phyloP scores from a whole-genome alignment of 352 stramenopile species.

The Globisporangium apiculatum region DNA sequence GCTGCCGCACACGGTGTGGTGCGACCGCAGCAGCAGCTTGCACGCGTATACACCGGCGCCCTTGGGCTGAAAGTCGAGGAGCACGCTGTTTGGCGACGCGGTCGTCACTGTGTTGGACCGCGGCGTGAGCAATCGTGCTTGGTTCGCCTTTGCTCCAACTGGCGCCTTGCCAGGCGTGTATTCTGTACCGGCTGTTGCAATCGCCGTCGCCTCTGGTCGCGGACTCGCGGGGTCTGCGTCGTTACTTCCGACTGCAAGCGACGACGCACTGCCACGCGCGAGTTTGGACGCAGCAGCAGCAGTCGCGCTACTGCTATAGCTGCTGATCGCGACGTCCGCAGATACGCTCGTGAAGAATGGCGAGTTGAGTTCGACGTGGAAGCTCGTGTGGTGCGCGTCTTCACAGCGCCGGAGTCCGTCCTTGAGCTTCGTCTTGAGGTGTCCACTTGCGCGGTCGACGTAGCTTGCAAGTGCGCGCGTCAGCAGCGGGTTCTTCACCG shows the following conservation, averaged over 20 bases:
- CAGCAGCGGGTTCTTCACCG: slow-evolving; percentile 73
- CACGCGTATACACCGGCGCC: slow-evolving; percentile 60
- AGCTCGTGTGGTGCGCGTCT: slow-evolving; percentile 55
- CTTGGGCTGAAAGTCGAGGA: slow-evolving; percentile 74
- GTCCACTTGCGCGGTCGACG: slow-evolving; percentile 57
- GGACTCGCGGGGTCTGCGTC: background rate
- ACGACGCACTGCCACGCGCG: slow-evolving; percentile 3
- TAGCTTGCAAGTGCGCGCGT: slow-evolving; percentile 59
- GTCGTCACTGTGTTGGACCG: slow-evolving; percentile 20
- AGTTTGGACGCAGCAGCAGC: slow-evolving; percentile 4
- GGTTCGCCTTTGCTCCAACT: slow-evolving; percentile 22
- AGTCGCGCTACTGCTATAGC: slow-evolving; percentile 6
- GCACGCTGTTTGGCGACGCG: slow-evolving; percentile 34
- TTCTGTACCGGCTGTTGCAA: background rate
- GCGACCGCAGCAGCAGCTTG: slow-evolving; percentile 57
- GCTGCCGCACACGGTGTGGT: slow-evolving; percentile 52
- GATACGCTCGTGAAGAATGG: slow-evolving; percentile 74
- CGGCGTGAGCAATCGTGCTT: slow-evolving; percentile 44
- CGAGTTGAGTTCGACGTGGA: slow-evolving; percentile 80
- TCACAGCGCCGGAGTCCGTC: slow-evolving; percentile 75
- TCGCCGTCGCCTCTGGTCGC: background rate
- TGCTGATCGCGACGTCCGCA: slow-evolving; percentile 35
- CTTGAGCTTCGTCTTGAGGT: slow-evolving; percentile 69
- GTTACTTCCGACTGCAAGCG: background rate
- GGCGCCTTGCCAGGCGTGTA: slow-evolving; percentile 13